Conservation (phyloP, 768 basidiomycete species). For the Suillus placidus region DNA sequence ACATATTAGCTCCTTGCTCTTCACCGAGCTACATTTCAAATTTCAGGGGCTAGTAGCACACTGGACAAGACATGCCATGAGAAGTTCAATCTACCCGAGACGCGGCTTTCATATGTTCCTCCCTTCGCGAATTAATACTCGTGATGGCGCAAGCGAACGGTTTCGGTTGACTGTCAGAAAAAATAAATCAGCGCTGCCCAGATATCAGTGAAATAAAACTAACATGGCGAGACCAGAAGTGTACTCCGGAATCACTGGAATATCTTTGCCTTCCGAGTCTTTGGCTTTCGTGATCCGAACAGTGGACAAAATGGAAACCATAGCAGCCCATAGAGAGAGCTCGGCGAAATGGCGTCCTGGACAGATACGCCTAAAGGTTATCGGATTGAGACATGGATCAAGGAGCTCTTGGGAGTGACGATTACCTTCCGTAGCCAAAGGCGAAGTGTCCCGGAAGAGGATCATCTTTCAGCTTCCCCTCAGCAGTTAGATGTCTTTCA, state of each 20-base stretch:
- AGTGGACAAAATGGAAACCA: slow-evolving; percentile 10
- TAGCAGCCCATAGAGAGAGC: slow-evolving; percentile 8
- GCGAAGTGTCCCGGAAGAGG: background rate
- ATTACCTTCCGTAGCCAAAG: background rate
- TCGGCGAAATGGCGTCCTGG: slow-evolving; percentile 12
- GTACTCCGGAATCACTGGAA: slow-evolving; percentile 4
- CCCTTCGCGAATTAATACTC: background rate
- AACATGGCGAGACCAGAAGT: slow-evolving; percentile 4
- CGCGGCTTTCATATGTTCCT: background rate
- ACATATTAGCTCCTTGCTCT: slow-evolving; percentile 31
- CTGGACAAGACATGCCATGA: background rate
- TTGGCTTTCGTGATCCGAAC: slow-evolving; percentile 13
- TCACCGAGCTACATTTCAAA: background rate
- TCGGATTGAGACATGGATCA: background rate
- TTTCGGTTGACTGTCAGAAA: slow-evolving; percentile 3
- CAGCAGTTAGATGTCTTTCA: background rate
- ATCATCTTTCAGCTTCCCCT: background rate
- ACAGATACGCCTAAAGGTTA: slow-evolving; percentile 1
- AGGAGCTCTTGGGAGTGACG: too few species aligned
- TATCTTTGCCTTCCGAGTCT: slow-evolving; percentile 7
- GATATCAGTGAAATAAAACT: background rate
- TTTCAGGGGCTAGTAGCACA: background rate
- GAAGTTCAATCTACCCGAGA: too few species aligned
- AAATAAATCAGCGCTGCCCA: background rate
- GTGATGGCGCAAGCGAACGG: slow-evolving; percentile 9